Conservation (phyloP, 1,139 yeast genomes). For the Dujonia santamariae region DNA sequence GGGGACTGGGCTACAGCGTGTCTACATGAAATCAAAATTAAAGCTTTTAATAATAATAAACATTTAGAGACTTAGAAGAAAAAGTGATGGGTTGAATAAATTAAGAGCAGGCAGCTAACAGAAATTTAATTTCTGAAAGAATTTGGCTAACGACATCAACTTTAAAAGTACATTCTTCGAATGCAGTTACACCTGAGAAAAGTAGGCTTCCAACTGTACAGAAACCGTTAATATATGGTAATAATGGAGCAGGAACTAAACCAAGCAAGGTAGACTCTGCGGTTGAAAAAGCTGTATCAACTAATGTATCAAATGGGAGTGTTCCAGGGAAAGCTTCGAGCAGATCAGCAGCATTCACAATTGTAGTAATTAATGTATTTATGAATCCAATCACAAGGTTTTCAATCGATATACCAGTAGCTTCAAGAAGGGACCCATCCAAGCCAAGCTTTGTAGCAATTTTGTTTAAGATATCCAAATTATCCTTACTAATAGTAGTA, state of each 20-base stretch:
- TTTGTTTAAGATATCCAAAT: background rate
- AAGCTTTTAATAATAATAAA: no score
- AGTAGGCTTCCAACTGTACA: background rate
- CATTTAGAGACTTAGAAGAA: no score
- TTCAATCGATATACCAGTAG: background rate
- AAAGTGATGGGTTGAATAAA: no score
- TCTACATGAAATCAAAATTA: no score
- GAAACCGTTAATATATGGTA: background rate
- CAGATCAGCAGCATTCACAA: background rate
- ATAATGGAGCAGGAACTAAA: background rate
- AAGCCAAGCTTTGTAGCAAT: constrained; percentile 1
- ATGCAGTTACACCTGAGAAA: constrained; percentile 1
- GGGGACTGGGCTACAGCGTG: no score
- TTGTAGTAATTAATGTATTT: background rate
- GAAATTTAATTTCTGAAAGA: background rate
- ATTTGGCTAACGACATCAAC: constrained; percentile 1
- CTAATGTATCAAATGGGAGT: background rate
- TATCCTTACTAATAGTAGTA: background rate
- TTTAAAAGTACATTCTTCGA: constrained; percentile 1
- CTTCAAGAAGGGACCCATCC: constrained; percentile 1
- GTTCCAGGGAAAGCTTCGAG: constrained; percentile 1
- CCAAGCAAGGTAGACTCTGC: background rate
- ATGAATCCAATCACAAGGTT: background rate
- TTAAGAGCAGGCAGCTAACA: background rate
- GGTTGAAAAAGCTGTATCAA: background rate